A percentile compares a stretch with the other conserved stretches of the same genome.
These are phyloP conservation scores for Fusarium papillatum DNA, from an alignment of 2,329 filamentous ascomycete species.

Conservation along the genomic window DNA sequence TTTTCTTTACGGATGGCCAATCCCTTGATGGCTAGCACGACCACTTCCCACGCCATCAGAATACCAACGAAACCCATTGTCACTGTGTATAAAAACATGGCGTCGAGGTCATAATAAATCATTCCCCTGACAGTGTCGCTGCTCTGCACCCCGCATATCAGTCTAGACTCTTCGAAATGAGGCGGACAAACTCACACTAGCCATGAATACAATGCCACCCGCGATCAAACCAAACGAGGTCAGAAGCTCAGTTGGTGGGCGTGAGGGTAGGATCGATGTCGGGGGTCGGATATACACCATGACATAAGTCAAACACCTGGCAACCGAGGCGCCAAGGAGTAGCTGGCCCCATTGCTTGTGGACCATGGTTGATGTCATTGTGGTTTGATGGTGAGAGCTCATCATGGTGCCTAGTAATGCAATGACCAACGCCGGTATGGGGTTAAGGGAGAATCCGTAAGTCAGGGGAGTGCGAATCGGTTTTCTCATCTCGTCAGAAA, in stretches of 20 bases:
- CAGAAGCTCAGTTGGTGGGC: not conserved
- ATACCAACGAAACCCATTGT: not conserved
- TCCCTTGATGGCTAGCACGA: not conserved
- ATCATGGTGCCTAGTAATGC: conserved; percentile 92
- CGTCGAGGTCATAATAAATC: not conserved
- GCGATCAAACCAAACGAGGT: not conserved
- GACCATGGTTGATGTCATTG: conserved; percentile 88
- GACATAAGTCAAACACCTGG: conserved; percentile 83
- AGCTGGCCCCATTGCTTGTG: conserved; percentile 94
- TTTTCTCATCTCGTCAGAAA: not conserved
- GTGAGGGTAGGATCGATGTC: not conserved
- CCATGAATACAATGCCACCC: not conserved
- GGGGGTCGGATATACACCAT: conserved; percentile 66
- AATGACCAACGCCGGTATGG: conserved; percentile 87
- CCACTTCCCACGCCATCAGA: not conserved
- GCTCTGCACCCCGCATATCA: not conserved
- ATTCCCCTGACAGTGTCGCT: not conserved
- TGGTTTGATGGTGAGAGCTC: conserved; percentile 87
- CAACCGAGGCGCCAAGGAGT: conserved; percentile 82
- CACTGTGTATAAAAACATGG: not conserved
- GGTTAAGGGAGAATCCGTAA: conserved; percentile 86
- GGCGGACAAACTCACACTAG: not conserved
- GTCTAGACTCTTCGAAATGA: not conserved
- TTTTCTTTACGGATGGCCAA: not conserved
- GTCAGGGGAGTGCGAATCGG: conserved; percentile 45